These are phyloP conservation scores for Lactarius quietus DNA, from an alignment of 768 basidiomycete genomes.

Conservation along the genomic window DNA sequence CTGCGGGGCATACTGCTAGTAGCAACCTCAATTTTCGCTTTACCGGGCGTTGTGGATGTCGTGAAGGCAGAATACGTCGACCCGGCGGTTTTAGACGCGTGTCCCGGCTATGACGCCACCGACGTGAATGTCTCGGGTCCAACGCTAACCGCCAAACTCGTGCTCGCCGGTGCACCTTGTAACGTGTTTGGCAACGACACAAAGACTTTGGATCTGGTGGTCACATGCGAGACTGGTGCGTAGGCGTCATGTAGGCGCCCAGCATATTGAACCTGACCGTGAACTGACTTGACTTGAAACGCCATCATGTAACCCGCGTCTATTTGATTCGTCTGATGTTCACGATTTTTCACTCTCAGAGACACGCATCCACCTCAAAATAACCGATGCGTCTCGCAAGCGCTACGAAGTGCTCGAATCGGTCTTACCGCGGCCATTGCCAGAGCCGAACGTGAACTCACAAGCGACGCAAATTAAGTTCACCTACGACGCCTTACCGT, in stretches of 20 bases:
- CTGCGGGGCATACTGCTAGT: background rate
- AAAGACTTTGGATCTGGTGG: constrained; percentile 43
- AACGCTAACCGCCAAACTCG: constrained; percentile 48
- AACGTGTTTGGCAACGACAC: constrained; percentile 59
- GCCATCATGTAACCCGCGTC: too few relatives aligned
- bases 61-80: constrained; percentile 29
- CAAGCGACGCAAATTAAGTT: constrained; percentile 48
- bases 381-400: constrained; percentile 45
- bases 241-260: too few relatives aligned
- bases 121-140: constrained; percentile 41
- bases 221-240: constrained; percentile 57
- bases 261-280: too few relatives aligned
- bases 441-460: constrained; percentile 31
- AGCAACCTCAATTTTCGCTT: background rate
- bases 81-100: constrained; percentile 44
- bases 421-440: constrained; percentile 53
- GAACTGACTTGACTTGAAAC: too few relatives aligned
- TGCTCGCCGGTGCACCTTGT: constrained; percentile 48
- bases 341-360: constrained; percentile 37
- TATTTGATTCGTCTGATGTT: too few relatives aligned
- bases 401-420: constrained; percentile 68
- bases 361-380: constrained; percentile 61
- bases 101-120: constrained; percentile 54
- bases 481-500: constrained; percentile 56
- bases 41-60: constrained; percentile 10